phyloP scores from a whole-genome alignment of 257 asterid genomes.

The Prunella vulgaris region DNA sequence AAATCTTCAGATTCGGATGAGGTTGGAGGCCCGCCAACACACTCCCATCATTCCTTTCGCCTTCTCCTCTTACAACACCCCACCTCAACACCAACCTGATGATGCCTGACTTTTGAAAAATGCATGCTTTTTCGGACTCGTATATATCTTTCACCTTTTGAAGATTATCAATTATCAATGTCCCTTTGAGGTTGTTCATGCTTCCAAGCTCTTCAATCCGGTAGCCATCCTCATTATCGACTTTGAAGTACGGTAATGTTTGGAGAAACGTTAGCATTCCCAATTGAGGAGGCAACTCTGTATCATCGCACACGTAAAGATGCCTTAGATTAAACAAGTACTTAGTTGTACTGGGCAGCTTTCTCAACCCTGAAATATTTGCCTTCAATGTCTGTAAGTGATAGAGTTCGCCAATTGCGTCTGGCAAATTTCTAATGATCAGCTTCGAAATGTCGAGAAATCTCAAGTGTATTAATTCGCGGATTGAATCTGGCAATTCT shows the following conservation, averaged over 20 bases:
- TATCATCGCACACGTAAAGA: neutral
- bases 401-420: neutral
- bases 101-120: neutral
- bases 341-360: too few relatives aligned
- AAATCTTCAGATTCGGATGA: neutral
- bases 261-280: neutral
- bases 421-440: neutral
- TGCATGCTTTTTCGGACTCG: neutral
- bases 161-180: neutral
- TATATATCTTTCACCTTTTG: neutral
- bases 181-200: neutral
- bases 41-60: neutral
- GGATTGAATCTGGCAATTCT: neutral
- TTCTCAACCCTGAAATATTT: too few relatives aligned
- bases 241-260: neutral
- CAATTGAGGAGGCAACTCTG: neutral
- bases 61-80: neutral
- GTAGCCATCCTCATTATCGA: neutral
- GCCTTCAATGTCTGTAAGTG: neutral
- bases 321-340: too few relatives aligned
- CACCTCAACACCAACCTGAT: neutral
- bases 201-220: neutral
- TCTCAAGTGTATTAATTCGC: neutral
- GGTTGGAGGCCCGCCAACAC: conserved; percentile 16
- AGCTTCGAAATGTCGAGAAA: neutral